These are phyloP conservation scores for Backusella sp. DNA, from an alignment of 192 early-diverging fungal species.

Conservation along the genomic window DNA sequence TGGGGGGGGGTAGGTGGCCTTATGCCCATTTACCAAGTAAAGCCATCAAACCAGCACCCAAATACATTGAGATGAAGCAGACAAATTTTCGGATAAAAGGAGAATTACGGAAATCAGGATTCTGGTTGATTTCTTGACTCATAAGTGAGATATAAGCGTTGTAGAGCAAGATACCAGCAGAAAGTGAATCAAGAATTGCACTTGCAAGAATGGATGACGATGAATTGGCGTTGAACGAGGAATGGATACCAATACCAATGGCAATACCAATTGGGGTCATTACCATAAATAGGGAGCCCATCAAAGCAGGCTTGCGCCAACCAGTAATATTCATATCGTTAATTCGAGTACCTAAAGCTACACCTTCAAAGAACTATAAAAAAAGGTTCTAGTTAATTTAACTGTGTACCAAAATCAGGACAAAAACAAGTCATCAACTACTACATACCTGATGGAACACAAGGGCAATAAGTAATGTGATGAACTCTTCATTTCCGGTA, in stretches of 20 bases:
- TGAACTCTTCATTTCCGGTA: constrained; percentile 55
- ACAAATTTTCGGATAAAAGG: constrained; percentile 33
- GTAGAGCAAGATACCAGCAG: constrained; percentile 83
- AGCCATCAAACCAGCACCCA: constrained; percentile 75
- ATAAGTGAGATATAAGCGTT: constrained; percentile 75
- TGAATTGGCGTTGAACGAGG: constrained; percentile 57
- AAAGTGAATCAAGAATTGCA: constrained; percentile 77
- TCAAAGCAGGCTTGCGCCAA: constrained; percentile 47
- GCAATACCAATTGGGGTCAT: constrained; percentile 82
- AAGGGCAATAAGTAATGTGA: constrained; percentile 60
- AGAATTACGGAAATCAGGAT: constrained; percentile 44
- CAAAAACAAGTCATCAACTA: constrained; percentile 1
- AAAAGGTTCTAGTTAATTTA: neutral
- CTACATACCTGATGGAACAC: constrained; percentile 69
- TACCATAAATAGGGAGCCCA: constrained; percentile 62
- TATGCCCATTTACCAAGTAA: constrained; percentile 65
- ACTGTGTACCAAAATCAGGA: neutral
- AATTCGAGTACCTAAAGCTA: constrained; percentile 75
- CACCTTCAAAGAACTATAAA: constrained; percentile 49
- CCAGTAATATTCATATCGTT: constrained; percentile 44
- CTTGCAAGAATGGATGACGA: constrained; percentile 57
- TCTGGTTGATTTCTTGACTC: constrained; percentile 64
- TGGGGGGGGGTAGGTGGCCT: neutral
- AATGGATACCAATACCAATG: constrained; percentile 72
- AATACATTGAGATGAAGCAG: constrained; percentile 62